These are phyloP conservation scores for Taxillus chinensis DNA, from an alignment of 164 flowering plant genomes.

Conservation along the genomic window DNA sequence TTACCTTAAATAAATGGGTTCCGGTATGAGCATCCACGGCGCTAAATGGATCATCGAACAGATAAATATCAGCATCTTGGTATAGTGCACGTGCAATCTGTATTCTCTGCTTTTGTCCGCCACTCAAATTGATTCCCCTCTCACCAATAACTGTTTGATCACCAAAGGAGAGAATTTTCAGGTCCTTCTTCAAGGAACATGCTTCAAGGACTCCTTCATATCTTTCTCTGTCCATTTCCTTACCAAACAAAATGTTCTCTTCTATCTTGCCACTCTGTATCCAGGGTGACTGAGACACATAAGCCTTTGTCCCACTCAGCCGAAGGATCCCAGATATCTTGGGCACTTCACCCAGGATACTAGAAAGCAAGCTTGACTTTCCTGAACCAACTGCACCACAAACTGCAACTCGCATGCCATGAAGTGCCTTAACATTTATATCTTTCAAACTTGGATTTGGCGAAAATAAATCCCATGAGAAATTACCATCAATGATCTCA, in stretches of 20 bases:
- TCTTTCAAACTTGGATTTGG: constrained; percentile 35
- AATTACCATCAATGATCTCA: constrained; percentile 43
- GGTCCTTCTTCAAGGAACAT: constrained; percentile 67
- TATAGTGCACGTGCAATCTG: constrained; percentile 87
- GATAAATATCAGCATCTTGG: constrained; percentile 78
- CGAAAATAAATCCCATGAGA: constrained; percentile 37
- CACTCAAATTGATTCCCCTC: constrained; percentile 87
- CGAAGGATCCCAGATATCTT: constrained; percentile 48
- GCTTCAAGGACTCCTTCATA: constrained; percentile 70
- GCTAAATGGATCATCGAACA: constrained; percentile 90
- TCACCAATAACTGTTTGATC: constrained; percentile 86
- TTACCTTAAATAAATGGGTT: constrained; percentile 68
- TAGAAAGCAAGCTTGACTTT: constrained; percentile 62
- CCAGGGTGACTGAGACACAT: constrained; percentile 89
- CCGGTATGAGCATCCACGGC: constrained; percentile 97
- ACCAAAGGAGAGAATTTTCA: constrained; percentile 65
- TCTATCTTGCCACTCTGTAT: constrained; percentile 81
- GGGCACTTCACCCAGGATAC: constrained; percentile 62
- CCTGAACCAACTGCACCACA: constrained; percentile 83
- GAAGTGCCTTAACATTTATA: constrained; percentile 32
- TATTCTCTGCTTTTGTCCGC: constrained; percentile 87
- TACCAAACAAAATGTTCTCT: constrained; percentile 80
- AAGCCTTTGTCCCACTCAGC: constrained; percentile 64
- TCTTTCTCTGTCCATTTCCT: constrained; percentile 54
- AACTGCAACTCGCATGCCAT: constrained; percentile 65